These are phyloP conservation scores for Butyriboletus loyo DNA, from an alignment of 768 basidiomycete genomes.

Conservation along the genomic window DNA sequence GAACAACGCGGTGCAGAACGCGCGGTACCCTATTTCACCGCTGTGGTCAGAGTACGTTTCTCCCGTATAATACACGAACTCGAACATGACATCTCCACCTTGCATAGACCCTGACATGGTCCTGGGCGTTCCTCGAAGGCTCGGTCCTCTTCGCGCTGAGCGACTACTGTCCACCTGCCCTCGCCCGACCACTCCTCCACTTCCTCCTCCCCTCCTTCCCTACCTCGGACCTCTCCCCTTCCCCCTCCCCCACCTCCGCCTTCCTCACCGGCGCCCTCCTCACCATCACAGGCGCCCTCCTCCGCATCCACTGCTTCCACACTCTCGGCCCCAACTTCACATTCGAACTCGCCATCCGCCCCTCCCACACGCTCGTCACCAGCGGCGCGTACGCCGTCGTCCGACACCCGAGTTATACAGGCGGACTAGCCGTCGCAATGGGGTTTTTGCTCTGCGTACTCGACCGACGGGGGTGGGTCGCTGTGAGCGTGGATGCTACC, in stretches of 20 bases:
- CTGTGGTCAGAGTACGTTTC: not conserved
- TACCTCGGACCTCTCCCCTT: not conserved
- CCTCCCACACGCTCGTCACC: conserved; percentile 25
- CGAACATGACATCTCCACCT: not conserved
- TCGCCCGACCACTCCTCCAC: not conserved
- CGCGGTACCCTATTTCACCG: not conserved
- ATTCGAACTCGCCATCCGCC: conserved; percentile 24
- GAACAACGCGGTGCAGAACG: conserved; percentile 9
- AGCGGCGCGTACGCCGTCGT: conserved; percentile 25
- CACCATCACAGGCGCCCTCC: conserved; percentile 2
- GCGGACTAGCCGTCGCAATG: fast-evolving
- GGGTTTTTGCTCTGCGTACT: conserved; percentile 8
- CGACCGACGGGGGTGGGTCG: conserved; percentile 3
- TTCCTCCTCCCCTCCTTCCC: not conserved
- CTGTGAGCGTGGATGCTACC: not conserved
- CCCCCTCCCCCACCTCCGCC: conserved; percentile 8
- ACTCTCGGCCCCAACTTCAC: conserved; percentile 26
- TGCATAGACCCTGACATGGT: not conserved
- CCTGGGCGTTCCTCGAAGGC: conserved; percentile 11
- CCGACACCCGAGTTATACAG: conserved; percentile 33
- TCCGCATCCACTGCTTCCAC: conserved; percentile 19
- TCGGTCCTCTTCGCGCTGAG: not conserved
- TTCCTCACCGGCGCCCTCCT: conserved; percentile 10
- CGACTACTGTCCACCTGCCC: not conserved
- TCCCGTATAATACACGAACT: not conserved